Evolutionary conservation across 2,329 filamentous ascomycete species (phyloP), one percentile per base, ranked within the genome.

Genomic region (Cladophialophora exuberans): DNA sequence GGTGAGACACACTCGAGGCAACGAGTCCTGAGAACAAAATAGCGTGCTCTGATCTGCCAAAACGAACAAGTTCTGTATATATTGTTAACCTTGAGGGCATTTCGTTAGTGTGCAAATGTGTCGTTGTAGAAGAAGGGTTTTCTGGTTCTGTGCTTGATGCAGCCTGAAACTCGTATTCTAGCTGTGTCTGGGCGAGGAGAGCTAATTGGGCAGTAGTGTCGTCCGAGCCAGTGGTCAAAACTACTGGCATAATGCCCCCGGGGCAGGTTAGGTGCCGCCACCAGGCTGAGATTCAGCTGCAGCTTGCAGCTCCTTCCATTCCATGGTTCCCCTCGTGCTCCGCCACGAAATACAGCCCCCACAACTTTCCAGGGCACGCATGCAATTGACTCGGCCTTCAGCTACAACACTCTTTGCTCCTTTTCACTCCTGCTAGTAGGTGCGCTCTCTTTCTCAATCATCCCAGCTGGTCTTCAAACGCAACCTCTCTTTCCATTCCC

Each of bases 301-400:
- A 28, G 22, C 17, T 28, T 23, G 17, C 28, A 35, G 39, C 30
- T 18, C 18, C n/a, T 22, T 43, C 48, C 47, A 23, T 35, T 28
- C 26, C 39, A 44, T 26, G 35, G 39, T n/a, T 25, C 26, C 38
- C 17, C 39, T 30, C 22, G 25, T 42, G 51, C 51, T 54, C 51
- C 42, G 51, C 51, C 51, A 54, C 51, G 28, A 42, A 43, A 54
- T 41, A 30, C 47, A 25, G 51, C 51, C 51, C 51, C 51, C 51
- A 54, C 42, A 25, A 2, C 5, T 23, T 22, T 33, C 20, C 38
- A 42, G 38, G 20, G 15, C 28, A 41, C 17, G 36, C 23, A 28
- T 6, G 11, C 15, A 30, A 2, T 25, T 44, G 48, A 52, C 26
- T 52, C 26, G 13, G 23, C 36, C 33, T 26, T n/a, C 35, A 39